phyloP scores from a whole-genome alignment of 192 early-diverging fungal genomes.

The Bifiguratus adelaidae region DNA sequence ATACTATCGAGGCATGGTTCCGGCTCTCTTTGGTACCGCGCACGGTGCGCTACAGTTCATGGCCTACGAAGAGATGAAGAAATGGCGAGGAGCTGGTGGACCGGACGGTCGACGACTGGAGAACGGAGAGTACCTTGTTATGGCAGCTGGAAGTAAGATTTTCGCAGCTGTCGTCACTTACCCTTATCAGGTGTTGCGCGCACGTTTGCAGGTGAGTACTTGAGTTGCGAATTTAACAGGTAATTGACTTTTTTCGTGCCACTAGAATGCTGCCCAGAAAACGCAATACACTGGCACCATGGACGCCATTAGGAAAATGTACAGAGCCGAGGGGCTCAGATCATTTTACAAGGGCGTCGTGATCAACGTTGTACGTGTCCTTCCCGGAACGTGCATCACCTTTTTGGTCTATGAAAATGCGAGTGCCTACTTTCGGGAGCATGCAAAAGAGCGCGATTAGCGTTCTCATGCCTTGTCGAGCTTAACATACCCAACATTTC shows the following conservation, averaged over 20 bases:
- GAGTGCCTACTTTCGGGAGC: slow-evolving; percentile 42
- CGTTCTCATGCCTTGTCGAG: too few relatives aligned
- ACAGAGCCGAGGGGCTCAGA: slow-evolving; percentile 56
- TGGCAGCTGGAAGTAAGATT: slow-evolving; percentile 81
- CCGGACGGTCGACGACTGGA: slow-evolving; percentile 22
- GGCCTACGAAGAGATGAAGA: slow-evolving; percentile 97
- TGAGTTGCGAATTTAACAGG: too few relatives aligned
- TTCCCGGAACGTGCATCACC: slow-evolving; percentile 90
- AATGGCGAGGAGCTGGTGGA: slow-evolving; percentile 33
- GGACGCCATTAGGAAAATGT: slow-evolving; percentile 61
- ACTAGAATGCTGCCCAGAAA: neutral
- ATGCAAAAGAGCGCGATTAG: slow-evolving; percentile 18
- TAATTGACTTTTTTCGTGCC: too few relatives aligned
- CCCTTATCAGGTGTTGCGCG: slow-evolving; percentile 84
- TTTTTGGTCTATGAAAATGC: slow-evolving; percentile 93
- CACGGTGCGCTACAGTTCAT: slow-evolving; percentile 98
- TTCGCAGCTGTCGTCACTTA: slow-evolving; percentile 83
- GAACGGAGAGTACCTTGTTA: slow-evolving; percentile 66
- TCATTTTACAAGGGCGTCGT: slow-evolving; percentile 93
- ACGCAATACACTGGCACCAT: slow-evolving; percentile 55
- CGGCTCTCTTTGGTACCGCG: slow-evolving; percentile 85
- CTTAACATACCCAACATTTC: too few relatives aligned
- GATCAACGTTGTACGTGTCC: slow-evolving; percentile 74
- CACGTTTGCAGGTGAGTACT: slow-evolving; percentile 67
- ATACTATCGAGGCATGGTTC: slow-evolving; percentile 71